Conservation (phyloP, 2,329 filamentous ascomycete genomes). For the Gnomoniopsis sp. region DNA sequence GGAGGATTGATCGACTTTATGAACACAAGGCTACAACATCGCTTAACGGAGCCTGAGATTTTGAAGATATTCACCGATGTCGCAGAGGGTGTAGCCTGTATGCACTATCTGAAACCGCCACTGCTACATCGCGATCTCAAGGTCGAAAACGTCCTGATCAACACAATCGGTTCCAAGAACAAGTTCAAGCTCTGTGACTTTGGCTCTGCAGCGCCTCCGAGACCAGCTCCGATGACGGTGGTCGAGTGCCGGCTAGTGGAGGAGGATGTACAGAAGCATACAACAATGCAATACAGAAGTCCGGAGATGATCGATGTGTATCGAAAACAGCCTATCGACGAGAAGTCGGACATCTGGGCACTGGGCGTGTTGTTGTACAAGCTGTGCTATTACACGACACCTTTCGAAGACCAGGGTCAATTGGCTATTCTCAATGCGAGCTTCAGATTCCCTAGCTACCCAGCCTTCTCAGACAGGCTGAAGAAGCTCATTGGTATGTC, state of each 20-base stretch:
- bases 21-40: constrained; percentile 96
- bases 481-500: constrained; percentile 83
- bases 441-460: constrained; percentile 87
- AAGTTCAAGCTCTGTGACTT: constrained; percentile 98
- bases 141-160: constrained; percentile 96
- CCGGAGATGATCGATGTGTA: constrained; percentile 99
- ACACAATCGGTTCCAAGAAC: constrained; percentile 59
- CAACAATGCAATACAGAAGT: constrained; percentile 93
- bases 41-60: constrained; percentile 95
- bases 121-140: constrained; percentile 93
- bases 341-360: constrained; percentile 99
- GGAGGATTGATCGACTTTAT: constrained; percentile 98
- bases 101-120: constrained; percentile 97
- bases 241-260: constrained; percentile 89
- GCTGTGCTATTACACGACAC: constrained; percentile 97
- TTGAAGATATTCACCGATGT: constrained; percentile 95
- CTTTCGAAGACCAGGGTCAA: constrained; percentile 96
- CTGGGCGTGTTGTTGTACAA: constrained; percentile 94
- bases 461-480: constrained; percentile 81
- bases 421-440: constrained; percentile 95
- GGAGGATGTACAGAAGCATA: constrained; percentile 95
- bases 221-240: constrained; percentile 79
- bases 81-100: constrained; percentile 92
- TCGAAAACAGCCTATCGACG: constrained; percentile 91
- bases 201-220: constrained; percentile 81